Evolutionary conservation across 257 asterid genomes (phyloP).

Genomic region (Paulownia fortunei): DNA sequence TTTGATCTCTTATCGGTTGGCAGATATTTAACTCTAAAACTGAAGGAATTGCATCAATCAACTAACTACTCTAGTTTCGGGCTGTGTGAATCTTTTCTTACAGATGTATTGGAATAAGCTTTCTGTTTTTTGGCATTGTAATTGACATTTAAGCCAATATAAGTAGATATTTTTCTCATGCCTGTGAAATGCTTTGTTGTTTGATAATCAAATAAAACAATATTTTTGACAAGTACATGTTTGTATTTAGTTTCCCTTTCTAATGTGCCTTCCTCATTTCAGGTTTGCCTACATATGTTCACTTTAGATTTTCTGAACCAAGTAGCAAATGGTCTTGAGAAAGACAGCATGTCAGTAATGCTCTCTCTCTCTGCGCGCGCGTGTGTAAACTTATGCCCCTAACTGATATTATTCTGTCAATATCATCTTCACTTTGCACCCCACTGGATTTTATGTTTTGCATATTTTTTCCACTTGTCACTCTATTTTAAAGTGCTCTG

Average conservation of each 20-base stretch:
- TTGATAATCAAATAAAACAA: slow-evolving; percentile 9
- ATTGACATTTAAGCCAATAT: neutral
- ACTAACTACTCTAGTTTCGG: neutral
- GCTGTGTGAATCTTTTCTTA: neutral
- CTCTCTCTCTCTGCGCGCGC: neutral
- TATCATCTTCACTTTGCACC: neutral
- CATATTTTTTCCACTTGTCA: neutral
- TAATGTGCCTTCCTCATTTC: slow-evolving; percentile 40
- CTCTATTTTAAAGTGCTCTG: neutral
- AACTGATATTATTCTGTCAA: neutral
- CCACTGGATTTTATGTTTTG: neutral
- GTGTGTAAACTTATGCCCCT: neutral
- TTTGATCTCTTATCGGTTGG: neutral
- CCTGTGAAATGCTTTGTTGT: neutral
- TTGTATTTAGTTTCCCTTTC: neutral
- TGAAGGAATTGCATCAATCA: neutral
- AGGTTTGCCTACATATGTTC: slow-evolving; percentile 99
- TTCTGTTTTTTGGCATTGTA: neutral
- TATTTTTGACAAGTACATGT: neutral
- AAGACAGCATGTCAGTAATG: slow-evolving; percentile 86
- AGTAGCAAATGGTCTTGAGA: slow-evolving; percentile 96
- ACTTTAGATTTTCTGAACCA: slow-evolving; percentile 89
- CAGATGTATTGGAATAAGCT: slow-evolving; percentile 2
- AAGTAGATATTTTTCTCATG: slow-evolving; percentile 3
- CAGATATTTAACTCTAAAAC: slow-evolving; percentile 10